Evolutionary conservation across 805 yeast species (phyloP).

Genomic region (Metschnikowia vanudenii): DNA sequence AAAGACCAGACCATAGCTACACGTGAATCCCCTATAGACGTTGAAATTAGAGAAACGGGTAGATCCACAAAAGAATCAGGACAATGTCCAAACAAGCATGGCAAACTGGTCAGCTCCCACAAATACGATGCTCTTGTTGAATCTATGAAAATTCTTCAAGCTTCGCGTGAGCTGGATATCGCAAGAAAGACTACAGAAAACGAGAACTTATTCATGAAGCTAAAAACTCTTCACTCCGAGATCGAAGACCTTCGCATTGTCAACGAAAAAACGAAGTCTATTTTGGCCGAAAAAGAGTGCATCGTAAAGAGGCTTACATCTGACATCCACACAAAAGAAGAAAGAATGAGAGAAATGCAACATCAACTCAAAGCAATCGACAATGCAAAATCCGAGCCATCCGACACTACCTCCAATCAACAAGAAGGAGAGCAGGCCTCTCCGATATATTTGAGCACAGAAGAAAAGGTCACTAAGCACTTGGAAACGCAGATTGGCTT

Average conservation of each 20-base stretch:
- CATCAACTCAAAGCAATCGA: not conserved
- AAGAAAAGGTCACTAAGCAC: not conserved
- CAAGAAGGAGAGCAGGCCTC: not conserved
- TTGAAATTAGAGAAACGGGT: no score
- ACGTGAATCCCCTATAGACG: no score
- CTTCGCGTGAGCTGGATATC: conserved; percentile 10
- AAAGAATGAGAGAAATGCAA: conserved; percentile 4
- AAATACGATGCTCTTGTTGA: conserved; percentile 1
- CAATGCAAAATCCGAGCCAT: not conserved
- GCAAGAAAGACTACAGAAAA: conserved; percentile 13
- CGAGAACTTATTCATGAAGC: conserved; percentile 11
- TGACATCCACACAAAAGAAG: conserved; percentile 11
- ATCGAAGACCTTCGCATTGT: not conserved
- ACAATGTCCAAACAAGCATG: not conserved
- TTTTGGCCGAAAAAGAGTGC: conserved; percentile 17
- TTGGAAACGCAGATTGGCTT: not conserved
- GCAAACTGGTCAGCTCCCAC: not conserved
- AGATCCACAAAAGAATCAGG: not conserved
- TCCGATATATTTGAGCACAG: not conserved
- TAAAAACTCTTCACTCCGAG: conserved; percentile 5
- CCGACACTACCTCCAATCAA: no score
- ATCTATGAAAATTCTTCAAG: conserved; percentile 13
- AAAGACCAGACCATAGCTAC: conserved; percentile 1
- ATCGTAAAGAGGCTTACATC: conserved; percentile 22
- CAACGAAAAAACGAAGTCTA: not conserved